A percentile compares a stretch with the other conserved stretches of the same genome.
Evolutionary conservation across 495 filamentous ascomycete species (phyloP).

Genomic region (Lasiosphaeris hirsuta): DNA sequence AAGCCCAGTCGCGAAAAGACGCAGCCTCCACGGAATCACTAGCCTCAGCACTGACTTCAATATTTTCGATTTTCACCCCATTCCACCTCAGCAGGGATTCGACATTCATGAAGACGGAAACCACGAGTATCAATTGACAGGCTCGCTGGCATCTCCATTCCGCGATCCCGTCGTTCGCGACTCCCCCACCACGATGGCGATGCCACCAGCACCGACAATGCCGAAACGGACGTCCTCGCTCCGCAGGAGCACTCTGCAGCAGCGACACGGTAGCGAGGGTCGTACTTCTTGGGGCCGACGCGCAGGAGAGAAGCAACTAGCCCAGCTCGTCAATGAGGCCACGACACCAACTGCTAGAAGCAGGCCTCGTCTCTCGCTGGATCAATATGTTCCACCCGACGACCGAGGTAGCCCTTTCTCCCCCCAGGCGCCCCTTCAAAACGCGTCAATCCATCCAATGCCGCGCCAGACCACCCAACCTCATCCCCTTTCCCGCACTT

Average conservation of each 20-base stretch:
- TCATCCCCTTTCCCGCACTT: constrained; percentile 80
- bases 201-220: constrained; percentile 31
- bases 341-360: constrained; percentile 47
- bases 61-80: constrained; percentile 60
- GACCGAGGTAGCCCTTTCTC: constrained; percentile 63
- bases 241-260: constrained; percentile 81
- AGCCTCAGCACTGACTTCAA: constrained; percentile 57
- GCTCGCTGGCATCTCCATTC: constrained; percentile 23
- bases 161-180: constrained; percentile 24
- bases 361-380: constrained; percentile 71
- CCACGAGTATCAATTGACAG: constrained; percentile 43
- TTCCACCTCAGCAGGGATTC: constrained; percentile 32
- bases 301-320: constrained; percentile 42
- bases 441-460: constrained; percentile 51
- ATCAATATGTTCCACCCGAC: constrained; percentile 62
- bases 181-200: constrained; percentile 26
- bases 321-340: constrained; percentile 44
- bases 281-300: constrained; percentile 56
- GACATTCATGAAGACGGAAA: constrained; percentile 45
- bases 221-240: constrained; percentile 64
- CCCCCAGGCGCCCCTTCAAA: constrained; percentile 48
- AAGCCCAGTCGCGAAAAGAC: constrained; percentile 81
- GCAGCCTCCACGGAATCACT: constrained; percentile 70
- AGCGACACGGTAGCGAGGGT: constrained; percentile 59
- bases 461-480: constrained; percentile 52